Percentiles rank a stretch among this genome's conserved stretches.
Conservation (phyloP, 2,329 filamentous ascomycete genomes). For the Penicillium sp. region DNA sequence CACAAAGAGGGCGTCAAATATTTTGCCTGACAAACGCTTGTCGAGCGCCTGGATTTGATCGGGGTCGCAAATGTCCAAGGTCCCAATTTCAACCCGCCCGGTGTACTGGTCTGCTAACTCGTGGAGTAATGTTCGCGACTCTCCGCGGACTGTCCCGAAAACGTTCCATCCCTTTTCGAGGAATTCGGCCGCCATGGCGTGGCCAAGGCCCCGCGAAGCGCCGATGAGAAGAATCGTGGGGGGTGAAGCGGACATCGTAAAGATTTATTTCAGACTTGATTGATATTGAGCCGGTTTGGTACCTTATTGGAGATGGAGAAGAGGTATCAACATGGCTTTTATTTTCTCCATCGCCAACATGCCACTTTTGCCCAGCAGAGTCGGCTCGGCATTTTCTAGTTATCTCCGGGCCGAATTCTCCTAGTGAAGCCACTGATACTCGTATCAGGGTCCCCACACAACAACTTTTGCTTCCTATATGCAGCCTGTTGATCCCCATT, state of each 20-base stretch:
- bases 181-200: neutral
- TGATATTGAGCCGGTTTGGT: neutral
- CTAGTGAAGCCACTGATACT: neutral
- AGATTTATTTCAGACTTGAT: neutral
- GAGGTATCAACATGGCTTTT: too few relatives aligned
- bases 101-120: neutral
- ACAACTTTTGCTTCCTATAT: neutral
- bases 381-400: neutral
- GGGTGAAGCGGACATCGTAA: neutral
- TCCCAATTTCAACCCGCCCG: neutral
- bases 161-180: conserved; percentile 2
- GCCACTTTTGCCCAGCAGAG: neutral
- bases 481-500: neutral
- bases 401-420: neutral
- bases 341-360: too few relatives aligned
- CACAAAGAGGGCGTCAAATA: neutral
- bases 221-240: neutral
- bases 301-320: too few relatives aligned
- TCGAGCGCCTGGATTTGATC: conserved; percentile 2
- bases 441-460: neutral
- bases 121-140: neutral
- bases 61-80: neutral
- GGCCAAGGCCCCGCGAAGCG: neutral
- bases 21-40: neutral
- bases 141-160: neutral